Conservation (phyloP, 1,284 basidiomycete genomes). For the Sporisorium reilianum region DNA sequence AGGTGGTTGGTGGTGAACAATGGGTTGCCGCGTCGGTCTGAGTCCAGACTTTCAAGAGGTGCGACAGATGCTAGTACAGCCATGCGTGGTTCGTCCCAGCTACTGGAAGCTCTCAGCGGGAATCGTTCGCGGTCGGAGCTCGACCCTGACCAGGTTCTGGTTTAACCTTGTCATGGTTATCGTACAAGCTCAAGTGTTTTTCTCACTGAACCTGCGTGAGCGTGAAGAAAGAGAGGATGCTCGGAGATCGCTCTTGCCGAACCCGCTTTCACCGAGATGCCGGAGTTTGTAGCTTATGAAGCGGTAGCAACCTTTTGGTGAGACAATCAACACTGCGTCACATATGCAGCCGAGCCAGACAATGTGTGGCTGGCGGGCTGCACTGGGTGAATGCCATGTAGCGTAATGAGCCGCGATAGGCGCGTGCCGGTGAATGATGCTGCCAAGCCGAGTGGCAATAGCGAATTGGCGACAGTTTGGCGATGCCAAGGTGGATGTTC, state of each 20-base stretch:
- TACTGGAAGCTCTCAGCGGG: too few species aligned
- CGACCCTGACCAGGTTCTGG: too few species aligned
- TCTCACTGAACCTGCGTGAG: not conserved
- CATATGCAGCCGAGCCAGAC: too few species aligned
- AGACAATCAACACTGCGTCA: not conserved
- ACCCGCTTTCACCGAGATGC: conserved; percentile 10
- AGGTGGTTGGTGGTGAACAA: not conserved
- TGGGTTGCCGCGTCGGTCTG: too few species aligned
- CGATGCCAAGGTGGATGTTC: not conserved
- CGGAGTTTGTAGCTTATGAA: conserved; percentile 1
- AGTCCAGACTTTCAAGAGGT: too few species aligned
- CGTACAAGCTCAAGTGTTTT: conserved; percentile 1
- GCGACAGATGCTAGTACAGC: too few species aligned
- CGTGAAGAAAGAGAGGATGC: not conserved
- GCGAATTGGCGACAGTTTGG: not conserved
- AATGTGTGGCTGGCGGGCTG: not conserved
- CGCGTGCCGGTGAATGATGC: not conserved
- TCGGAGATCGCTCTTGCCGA: conserved; percentile 16
- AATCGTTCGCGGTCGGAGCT: too few species aligned
- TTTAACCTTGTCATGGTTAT: too few species aligned
- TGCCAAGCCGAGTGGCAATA: not conserved
- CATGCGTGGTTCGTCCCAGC: not conserved
- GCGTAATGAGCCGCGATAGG: not conserved
- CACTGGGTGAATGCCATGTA: not conserved
- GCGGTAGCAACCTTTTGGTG: not conserved